Percentiles rank a stretch among this genome's conserved stretches.
Evolutionary conservation across 768 basidiomycete genomes (phyloP).

Genomic region (Russula foetens): DNA sequence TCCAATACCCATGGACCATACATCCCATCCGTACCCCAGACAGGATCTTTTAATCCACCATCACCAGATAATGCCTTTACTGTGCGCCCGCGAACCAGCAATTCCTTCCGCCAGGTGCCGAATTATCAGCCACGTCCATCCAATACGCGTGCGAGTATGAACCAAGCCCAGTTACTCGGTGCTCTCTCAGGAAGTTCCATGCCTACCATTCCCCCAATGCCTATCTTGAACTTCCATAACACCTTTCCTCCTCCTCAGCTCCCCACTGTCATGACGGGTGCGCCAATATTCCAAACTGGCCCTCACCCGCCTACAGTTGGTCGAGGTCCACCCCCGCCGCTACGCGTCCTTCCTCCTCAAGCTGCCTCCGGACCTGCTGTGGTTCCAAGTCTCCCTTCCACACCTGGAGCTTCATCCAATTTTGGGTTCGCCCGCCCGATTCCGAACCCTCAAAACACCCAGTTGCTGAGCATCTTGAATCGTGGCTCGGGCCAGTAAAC

Average conservation of each 20-base stretch:
- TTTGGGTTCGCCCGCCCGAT: background rate
- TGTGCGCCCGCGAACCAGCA: slow-evolving; percentile 33
- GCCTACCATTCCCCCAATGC: slow-evolving; percentile 9
- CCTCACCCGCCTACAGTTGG: slow-evolving; percentile 7
- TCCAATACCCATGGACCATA: slow-evolving; percentile 19
- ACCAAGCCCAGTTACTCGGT: slow-evolving; percentile 41
- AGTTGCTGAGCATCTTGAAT: slow-evolving; percentile 13
- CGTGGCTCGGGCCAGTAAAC: slow-evolving; percentile 13
- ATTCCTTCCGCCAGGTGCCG: slow-evolving; percentile 24
- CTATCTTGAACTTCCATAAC: background rate
- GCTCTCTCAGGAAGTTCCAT: slow-evolving; percentile 33
- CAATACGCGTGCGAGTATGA: slow-evolving; percentile 38
- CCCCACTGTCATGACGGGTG: slow-evolving; percentile 8
- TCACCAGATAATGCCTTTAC: slow-evolving; percentile 25
- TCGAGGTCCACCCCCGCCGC: slow-evolving; percentile 11
- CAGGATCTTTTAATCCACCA: slow-evolving; percentile 12
- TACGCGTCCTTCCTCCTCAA: slow-evolving; percentile 10
- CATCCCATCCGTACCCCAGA: slow-evolving; percentile 10
- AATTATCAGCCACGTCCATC: slow-evolving; percentile 17
- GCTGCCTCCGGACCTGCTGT: background rate
- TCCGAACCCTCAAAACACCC: slow-evolving; percentile 1
- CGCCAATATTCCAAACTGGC: slow-evolving; percentile 8
- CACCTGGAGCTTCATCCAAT: background rate
- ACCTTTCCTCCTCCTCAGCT: background rate
- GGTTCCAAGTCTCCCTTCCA: background rate